These are phyloP conservation scores for Dryas drummondii DNA, from an alignment of 306 rosid genomes.

Conservation along the genomic window DNA sequence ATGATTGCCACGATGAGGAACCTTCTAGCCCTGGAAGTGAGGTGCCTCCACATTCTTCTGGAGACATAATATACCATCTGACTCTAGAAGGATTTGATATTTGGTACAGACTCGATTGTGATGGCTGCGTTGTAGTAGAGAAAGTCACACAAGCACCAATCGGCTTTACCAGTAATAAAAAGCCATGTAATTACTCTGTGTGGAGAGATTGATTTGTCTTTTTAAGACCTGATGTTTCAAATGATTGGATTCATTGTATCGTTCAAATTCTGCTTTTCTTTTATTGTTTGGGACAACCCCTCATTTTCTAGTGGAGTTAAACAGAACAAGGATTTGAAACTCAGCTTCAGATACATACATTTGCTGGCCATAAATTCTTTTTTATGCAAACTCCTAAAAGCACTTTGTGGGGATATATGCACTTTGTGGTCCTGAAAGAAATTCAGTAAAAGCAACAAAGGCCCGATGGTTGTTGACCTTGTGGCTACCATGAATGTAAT, in stretches of 20 bases:
- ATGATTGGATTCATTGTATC: neutral
- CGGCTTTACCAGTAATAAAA: constrained; percentile 26
- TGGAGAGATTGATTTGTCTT: constrained; percentile 38
- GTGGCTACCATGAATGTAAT: neutral
- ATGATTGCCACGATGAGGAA: constrained; percentile 42
- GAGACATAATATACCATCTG: constrained; percentile 58
- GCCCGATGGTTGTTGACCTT: neutral
- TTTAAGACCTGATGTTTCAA: neutral
- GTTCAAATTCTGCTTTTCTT: neutral
- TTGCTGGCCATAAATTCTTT: neutral
- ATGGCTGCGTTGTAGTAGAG: constrained; percentile 58
- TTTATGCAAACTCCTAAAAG: neutral
- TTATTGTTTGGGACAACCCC: neutral
- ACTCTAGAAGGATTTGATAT: constrained; percentile 74
- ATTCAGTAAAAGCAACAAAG: neutral
- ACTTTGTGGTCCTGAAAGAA: neutral
- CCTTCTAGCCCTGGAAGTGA: constrained; percentile 28
- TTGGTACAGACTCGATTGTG: constrained; percentile 59
- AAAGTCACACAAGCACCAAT: constrained; percentile 39
- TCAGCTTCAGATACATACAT: neutral
- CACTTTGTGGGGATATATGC: too few relatives aligned
- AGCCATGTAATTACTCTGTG: constrained; percentile 40
- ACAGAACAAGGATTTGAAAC: neutral
- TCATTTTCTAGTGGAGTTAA: neutral
- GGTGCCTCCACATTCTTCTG: constrained; percentile 27